A percentile compares a stretch with the other conserved stretches of the same genome.
Evolutionary conservation across 1,284 basidiomycete species (phyloP).

Genomic region (Fomitopsis schrenkii): DNA sequence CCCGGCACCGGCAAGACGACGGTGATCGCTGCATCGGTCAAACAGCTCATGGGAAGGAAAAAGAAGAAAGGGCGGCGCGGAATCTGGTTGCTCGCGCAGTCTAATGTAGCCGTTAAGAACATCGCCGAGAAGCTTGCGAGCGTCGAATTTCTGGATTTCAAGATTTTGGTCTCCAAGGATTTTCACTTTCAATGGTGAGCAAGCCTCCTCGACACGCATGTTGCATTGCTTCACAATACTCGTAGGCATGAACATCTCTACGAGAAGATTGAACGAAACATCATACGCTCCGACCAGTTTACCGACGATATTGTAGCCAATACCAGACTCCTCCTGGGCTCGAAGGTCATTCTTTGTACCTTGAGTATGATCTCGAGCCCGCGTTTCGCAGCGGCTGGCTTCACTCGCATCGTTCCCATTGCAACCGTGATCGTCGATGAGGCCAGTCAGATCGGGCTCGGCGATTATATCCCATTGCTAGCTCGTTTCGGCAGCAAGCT

Average conservation of each 20-base stretch:
- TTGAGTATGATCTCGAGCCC: slow-evolving; percentile 60
- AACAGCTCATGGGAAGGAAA: slow-evolving; percentile 9
- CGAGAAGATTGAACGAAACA: slow-evolving; percentile 30
- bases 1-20: slow-evolving; percentile 31
- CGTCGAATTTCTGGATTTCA: slow-evolving; percentile 33
- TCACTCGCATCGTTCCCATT: slow-evolving; percentile 35
- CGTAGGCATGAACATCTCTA: slow-evolving; percentile 72
- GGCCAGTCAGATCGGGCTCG: slow-evolving; percentile 44
- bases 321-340: slow-evolving; percentile 29
- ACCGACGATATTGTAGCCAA: slow-evolving; percentile 9
- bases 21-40: slow-evolving; percentile 29
- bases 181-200: slow-evolving; percentile 57
- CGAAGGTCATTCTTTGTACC: slow-evolving; percentile 62
- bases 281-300: slow-evolving; percentile 52
- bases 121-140: slow-evolving; percentile 44
- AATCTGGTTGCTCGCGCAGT: slow-evolving; percentile 32
- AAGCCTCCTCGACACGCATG: too few species aligned
- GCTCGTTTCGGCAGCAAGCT: slow-evolving; percentile 23
- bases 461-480: slow-evolving; percentile 35
- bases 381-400: slow-evolving; percentile 1
- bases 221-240: background rate
- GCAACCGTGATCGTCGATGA: slow-evolving; percentile 41
- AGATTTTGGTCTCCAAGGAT: slow-evolving; percentile 44
- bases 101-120: slow-evolving; percentile 46
- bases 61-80: slow-evolving; percentile 3